Percentiles rank a stretch among this genome's conserved stretches.
phyloP scores from a whole-genome alignment of 257 asterid species.

The Gentiana dahurica region DNA sequence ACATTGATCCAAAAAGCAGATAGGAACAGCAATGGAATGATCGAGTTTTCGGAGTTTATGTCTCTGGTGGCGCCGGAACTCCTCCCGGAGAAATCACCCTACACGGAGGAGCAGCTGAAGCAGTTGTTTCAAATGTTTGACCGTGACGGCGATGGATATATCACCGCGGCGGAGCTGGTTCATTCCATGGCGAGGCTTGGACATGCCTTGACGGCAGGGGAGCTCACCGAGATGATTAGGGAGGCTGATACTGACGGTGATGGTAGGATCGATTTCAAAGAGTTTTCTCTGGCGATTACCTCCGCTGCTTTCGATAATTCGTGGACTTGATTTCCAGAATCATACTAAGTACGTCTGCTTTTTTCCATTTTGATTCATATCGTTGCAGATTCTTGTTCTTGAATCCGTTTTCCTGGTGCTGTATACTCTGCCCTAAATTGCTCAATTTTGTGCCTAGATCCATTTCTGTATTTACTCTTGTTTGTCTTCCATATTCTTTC shows the following conservation, averaged over 20 bases:
- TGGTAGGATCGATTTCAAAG: slow-evolving; percentile 75
- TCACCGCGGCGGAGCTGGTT: slow-evolving; percentile 89
- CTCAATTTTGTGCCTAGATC: too few relatives aligned
- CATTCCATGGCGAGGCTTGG: slow-evolving; percentile 94
- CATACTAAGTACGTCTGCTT: background rate
- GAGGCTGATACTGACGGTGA: slow-evolving; percentile 91
- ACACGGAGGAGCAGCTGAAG: slow-evolving; percentile 80
- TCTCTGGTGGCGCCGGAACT: slow-evolving; percentile 91
- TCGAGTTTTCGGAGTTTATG: slow-evolving; percentile 88
- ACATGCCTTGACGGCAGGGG: slow-evolving; percentile 82
- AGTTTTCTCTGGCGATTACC: slow-evolving; percentile 75
- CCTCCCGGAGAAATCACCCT: slow-evolving; percentile 73
- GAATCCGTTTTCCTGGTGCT: too few relatives aligned
- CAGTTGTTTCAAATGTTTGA: slow-evolving; percentile 73
- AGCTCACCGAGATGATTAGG: slow-evolving; percentile 80
- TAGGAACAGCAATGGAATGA: slow-evolving; percentile 67
- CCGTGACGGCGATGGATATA: slow-evolving; percentile 77
- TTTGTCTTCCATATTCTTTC: too few relatives aligned
- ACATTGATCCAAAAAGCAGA: slow-evolving; percentile 69
- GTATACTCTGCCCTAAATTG: too few relatives aligned
- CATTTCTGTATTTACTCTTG: too few relatives aligned
- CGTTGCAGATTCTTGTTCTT: too few relatives aligned
- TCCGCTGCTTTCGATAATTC: slow-evolving; percentile 91
- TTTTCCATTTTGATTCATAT: too few relatives aligned
- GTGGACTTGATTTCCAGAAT: slow-evolving; percentile 36